phyloP scores from a whole-genome alignment of 805 yeast genomes.

The Clavispora carvajalis region DNA sequence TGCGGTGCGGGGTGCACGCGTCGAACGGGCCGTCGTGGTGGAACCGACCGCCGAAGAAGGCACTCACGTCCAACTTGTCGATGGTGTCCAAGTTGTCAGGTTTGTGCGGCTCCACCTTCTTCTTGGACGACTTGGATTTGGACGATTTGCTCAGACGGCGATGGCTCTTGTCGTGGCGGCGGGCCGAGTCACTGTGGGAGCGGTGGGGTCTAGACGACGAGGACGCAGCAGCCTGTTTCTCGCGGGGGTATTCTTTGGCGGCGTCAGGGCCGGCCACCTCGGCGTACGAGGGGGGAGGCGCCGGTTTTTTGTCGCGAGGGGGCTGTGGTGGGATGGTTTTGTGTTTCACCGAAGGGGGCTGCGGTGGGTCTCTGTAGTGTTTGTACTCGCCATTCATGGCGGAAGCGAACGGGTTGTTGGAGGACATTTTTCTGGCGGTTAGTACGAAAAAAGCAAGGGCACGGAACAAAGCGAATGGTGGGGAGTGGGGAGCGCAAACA shows the following conservation, averaged over 20 bases:
- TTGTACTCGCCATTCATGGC: slow-evolving; percentile 34
- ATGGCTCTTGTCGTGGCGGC: slow-evolving; percentile 11
- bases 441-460: background rate
- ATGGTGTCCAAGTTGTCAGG: slow-evolving; percentile 85
- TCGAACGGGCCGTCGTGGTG: slow-evolving; percentile 99
- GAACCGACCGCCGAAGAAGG: slow-evolving; percentile 87
- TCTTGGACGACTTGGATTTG: slow-evolving; percentile 31
- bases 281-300: slow-evolving; percentile 59
- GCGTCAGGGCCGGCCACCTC: slow-evolving; percentile 56
- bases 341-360: slow-evolving; percentile 18
- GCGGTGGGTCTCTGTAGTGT: slow-evolving; percentile 35
- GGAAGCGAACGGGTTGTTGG: slow-evolving; percentile 53
- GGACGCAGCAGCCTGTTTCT: slow-evolving; percentile 33
- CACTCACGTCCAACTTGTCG: slow-evolving; percentile 94
- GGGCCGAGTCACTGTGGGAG: slow-evolving; percentile 15
- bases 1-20: slow-evolving; percentile 96
- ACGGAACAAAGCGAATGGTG: background rate
- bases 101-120: slow-evolving; percentile 41
- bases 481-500: background rate
- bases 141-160: slow-evolving; percentile 12
- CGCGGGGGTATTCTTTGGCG: slow-evolving; percentile 48
- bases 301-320: slow-evolving; percentile 30
- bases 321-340: slow-evolving; percentile 16
- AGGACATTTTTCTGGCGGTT: slow-evolving; percentile 27
- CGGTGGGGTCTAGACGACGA: slow-evolving; percentile 16